phyloP scores from a whole-genome alignment of 1,284 basidiomycete species.

The Ceratobasidium sp. region DNA sequence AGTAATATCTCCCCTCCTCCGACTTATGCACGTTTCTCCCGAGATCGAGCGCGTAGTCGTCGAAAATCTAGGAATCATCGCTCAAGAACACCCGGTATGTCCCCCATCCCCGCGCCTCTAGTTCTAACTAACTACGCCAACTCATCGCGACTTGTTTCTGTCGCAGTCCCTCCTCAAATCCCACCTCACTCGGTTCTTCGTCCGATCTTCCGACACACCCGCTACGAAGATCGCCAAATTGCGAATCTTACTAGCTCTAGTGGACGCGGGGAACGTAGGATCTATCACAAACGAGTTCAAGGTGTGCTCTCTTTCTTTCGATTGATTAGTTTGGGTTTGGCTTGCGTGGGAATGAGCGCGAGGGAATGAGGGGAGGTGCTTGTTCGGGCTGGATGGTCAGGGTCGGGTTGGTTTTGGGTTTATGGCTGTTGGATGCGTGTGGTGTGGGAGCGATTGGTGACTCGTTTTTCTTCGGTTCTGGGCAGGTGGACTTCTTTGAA shows the following conservation, averaged over 20 bases:
- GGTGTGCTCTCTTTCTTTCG: slow-evolving; percentile 64
- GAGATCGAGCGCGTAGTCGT: slow-evolving; percentile 82
- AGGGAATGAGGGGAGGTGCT: too few species aligned
- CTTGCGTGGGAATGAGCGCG: neutral
- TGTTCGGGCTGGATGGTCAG: neutral
- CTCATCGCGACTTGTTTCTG: slow-evolving; percentile 33
- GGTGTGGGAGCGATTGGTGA: too few species aligned
- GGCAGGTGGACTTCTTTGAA: too few species aligned
- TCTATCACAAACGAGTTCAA: slow-evolving; percentile 84
- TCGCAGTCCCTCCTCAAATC: slow-evolving; percentile 71
- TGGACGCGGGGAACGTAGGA: slow-evolving; percentile 75
- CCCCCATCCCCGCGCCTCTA: slow-evolving; percentile 10
- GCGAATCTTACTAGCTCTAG: slow-evolving; percentile 73
- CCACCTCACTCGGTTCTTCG: slow-evolving; percentile 74
- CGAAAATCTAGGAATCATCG: slow-evolving; percentile 75
- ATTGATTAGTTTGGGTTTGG: neutral
- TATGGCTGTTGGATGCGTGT: neutral
- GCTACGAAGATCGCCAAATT: slow-evolving; percentile 82
- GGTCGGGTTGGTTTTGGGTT: neutral
- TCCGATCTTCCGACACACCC: slow-evolving; percentile 74
- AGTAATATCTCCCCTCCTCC: slow-evolving; percentile 75
- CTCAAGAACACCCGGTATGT: slow-evolving; percentile 73
- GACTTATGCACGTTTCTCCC: slow-evolving; percentile 71
- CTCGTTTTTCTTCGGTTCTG: too few species aligned
- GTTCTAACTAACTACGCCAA: too few species aligned